Evolutionary conservation across 2,329 filamentous ascomycete genomes (phyloP).

Genomic region (Cytospora paraplurivora): DNA sequence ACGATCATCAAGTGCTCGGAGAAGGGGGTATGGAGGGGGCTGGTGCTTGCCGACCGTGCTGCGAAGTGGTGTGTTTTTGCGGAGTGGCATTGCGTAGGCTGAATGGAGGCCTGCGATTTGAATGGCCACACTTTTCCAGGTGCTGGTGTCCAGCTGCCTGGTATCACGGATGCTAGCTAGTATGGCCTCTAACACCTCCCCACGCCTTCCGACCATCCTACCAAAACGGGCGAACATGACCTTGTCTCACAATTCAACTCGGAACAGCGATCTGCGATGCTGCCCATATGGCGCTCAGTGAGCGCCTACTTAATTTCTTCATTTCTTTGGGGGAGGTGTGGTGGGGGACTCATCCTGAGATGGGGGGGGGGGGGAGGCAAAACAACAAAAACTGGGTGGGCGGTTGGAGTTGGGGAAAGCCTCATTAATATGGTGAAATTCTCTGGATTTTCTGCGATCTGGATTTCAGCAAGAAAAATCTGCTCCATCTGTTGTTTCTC

Average conservation of each 20-base stretch:
- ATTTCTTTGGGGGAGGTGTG: neutral
- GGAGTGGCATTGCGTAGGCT: constrained; percentile 68
- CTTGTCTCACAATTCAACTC: constrained; percentile 42
- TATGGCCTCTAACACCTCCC: constrained; percentile 47
- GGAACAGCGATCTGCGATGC: constrained; percentile 37
- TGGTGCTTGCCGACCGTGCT: constrained; percentile 81
- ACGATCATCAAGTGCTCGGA: constrained; percentile 90
- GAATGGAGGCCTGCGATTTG: constrained; percentile 4
- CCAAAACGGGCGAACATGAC: constrained; percentile 63
- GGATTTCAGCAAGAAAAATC: constrained; percentile 4
- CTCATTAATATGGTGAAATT: constrained; percentile 15
- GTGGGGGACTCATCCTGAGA: neutral
- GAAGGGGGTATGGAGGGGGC: constrained; percentile 75
- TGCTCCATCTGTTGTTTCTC: constrained; percentile 1
- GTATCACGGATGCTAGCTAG: constrained; percentile 50
- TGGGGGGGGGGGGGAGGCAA: neutral
- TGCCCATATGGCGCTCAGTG: constrained; percentile 1
- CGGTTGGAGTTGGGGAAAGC: constrained; percentile 1
- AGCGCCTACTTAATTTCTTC: neutral
- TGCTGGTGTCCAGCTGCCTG: constrained; percentile 53
- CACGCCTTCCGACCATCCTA: constrained; percentile 62
- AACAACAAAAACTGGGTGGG: neutral
- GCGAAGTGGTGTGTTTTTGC: constrained; percentile 92
- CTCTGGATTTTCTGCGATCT: constrained; percentile 16
- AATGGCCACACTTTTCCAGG: constrained; percentile 47